Evolutionary conservation across 169 alveolate genomes (phyloP).

Genomic region (Plasmodium gonderi): DNA sequence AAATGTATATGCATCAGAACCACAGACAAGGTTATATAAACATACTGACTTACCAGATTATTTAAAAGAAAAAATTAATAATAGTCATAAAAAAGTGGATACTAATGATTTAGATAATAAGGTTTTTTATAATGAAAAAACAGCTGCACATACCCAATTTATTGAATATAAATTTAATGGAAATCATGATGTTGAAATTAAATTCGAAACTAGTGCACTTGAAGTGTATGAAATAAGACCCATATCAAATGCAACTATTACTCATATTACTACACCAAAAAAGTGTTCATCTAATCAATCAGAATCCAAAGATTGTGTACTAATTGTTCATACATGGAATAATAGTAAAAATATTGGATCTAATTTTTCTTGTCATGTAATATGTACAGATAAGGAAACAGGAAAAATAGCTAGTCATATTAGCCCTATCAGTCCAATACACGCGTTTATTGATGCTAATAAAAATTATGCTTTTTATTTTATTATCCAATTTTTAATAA

Average conservation of each 20-base stretch:
- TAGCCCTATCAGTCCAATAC: slow-evolving; percentile 46
- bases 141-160: slow-evolving; percentile 57
- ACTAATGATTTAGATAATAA: slow-evolving; percentile 56
- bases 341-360: slow-evolving; percentile 23
- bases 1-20: slow-evolving; percentile 66
- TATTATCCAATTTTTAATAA: slow-evolving; percentile 43
- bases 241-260: slow-evolving; percentile 52
- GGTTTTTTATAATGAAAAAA: slow-evolving; percentile 30
- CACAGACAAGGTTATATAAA: slow-evolving; percentile 46
- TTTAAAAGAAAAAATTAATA: slow-evolving; percentile 36
- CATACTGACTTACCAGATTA: slow-evolving; percentile 16
- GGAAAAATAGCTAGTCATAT: slow-evolving; percentile 36
- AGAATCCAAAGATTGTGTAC: slow-evolving; percentile 33
- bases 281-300: slow-evolving; percentile 30
- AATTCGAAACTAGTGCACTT: slow-evolving; percentile 60
- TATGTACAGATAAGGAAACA: slow-evolving; percentile 36
- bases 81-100: not conserved
- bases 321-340: slow-evolving; percentile 68
- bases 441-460: slow-evolving; percentile 61
- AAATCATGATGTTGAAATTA: slow-evolving; percentile 56
- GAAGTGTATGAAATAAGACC: slow-evolving; percentile 73
- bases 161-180: slow-evolving; percentile 75
- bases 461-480: slow-evolving; percentile 69
- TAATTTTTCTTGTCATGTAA: slow-evolving; percentile 48
- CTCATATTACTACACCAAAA: slow-evolving; percentile 57